Percentiles rank a stretch among this genome's conserved stretches.
These are phyloP conservation scores for Trichosporon sp. DNA, from an alignment of 1,284 basidiomycete genomes.

Conservation along the genomic window DNA sequence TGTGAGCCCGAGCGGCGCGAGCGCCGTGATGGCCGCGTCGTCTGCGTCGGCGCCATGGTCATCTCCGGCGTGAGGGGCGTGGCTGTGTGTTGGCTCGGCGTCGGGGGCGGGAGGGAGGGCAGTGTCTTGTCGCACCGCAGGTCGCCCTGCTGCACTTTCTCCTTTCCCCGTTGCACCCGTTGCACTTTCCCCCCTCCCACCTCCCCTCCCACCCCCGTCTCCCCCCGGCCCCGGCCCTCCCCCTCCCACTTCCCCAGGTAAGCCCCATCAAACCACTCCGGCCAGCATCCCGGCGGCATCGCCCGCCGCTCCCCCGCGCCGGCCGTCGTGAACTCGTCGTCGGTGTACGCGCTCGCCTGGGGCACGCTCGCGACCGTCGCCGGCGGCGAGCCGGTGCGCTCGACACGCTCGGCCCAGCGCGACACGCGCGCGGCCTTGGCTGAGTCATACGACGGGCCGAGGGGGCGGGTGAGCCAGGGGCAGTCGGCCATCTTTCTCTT, in stretches of 20 bases:
- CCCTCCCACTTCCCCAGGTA: background rate
- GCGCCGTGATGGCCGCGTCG: background rate
- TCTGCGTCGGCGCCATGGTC: background rate
- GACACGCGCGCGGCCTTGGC: background rate
- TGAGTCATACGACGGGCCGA: background rate
- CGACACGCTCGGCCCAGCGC: background rate
- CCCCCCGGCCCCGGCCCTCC: too few species aligned
- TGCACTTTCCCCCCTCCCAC: background rate
- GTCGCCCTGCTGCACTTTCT: background rate
- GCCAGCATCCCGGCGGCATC: background rate
- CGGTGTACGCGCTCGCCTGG: background rate
- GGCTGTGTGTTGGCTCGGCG: background rate
- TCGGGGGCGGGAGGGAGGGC: background rate
- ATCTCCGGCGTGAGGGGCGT: background rate
- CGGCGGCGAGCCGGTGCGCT: background rate
- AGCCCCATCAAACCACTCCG: background rate
- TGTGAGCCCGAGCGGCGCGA: background rate
- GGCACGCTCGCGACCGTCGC: background rate
- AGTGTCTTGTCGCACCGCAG: background rate
- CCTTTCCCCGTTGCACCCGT: background rate
- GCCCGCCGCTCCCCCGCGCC: too few species aligned
- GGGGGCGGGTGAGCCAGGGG: background rate
- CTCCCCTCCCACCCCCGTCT: background rate
- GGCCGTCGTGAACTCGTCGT: background rate
- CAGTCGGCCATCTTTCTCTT: background rate